Percentiles rank a stretch among this genome's conserved stretches.
Evolutionary conservation across 345 rosid species (phyloP).

Genomic region (Salix dunnii): DNA sequence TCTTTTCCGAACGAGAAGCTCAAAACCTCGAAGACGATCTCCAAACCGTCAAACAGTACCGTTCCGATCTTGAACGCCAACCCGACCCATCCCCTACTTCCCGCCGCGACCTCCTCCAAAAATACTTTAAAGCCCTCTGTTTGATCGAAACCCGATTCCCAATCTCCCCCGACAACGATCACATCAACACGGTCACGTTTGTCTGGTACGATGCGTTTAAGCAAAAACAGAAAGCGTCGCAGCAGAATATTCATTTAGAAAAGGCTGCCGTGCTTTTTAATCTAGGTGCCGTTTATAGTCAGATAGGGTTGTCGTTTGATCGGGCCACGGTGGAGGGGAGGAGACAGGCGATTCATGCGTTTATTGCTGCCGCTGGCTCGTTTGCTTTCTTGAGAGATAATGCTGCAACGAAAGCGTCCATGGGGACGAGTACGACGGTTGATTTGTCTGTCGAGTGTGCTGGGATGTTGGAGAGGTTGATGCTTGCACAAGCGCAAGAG

Average conservation of each 20-base stretch:
- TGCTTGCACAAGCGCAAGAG: constrained; percentile 97
- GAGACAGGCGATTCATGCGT: constrained; percentile 84
- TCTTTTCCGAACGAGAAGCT: constrained; percentile 96
- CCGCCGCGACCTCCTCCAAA: constrained; percentile 77
- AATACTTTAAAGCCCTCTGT: constrained; percentile 73
- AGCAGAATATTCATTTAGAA: constrained; percentile 89
- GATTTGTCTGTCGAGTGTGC: constrained; percentile 85
- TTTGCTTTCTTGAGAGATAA: constrained; percentile 72
- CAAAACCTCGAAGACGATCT: constrained; percentile 93
- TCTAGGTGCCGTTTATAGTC: constrained; percentile 79
- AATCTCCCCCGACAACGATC: constrained; percentile 77
- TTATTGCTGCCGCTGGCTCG: constrained; percentile 81
- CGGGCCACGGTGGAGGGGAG: constrained; percentile 81
- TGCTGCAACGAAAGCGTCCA: constrained; percentile 66
- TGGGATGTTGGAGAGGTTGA: constrained; percentile 89
- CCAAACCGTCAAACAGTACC: constrained; percentile 59
- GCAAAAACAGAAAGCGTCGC: constrained; percentile 74
- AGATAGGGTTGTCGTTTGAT: constrained; percentile 77
- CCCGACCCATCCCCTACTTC: constrained; percentile 66
- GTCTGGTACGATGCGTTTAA: constrained; percentile 89
- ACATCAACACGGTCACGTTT: constrained; percentile 74
- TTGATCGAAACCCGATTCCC: constrained; percentile 93
- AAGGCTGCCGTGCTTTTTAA: constrained; percentile 89
- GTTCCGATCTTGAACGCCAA: constrained; percentile 75
- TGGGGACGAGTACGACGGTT: constrained; percentile 70